phyloP scores from a whole-genome alignment of 2,329 filamentous ascomycete genomes.

The Blumeria graminis region DNA sequence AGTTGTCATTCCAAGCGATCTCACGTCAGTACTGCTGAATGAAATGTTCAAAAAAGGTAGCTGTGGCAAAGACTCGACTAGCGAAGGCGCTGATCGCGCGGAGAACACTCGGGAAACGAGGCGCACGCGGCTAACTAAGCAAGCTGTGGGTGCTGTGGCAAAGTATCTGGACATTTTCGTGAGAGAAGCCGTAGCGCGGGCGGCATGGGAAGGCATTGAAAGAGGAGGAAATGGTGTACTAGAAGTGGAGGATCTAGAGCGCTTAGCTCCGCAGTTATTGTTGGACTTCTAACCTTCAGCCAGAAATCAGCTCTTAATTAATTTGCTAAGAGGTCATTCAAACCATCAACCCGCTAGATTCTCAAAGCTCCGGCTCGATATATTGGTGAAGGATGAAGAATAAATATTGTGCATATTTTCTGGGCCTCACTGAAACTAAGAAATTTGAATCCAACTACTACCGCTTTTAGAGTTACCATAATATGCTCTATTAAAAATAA shows the following conservation, averaged over 20 bases:
- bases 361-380: no score
- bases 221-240: conserved; percentile 29
- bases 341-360: no score
- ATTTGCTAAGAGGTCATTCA: no score
- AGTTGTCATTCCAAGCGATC: conserved; percentile 38
- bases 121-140: conserved; percentile 43
- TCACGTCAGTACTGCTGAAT: conserved; percentile 55
- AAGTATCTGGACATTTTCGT: conserved; percentile 87
- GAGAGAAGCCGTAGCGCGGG: conserved; percentile 62
- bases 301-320: no score
- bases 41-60: conserved; percentile 49
- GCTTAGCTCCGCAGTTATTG: conserved; percentile 59
- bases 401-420: no score
- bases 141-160: conserved; percentile 51
- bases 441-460: no score
- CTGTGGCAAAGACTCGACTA: conserved; percentile 7
- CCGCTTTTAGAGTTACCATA: no score
- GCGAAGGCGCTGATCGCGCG: neutral
- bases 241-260: conserved; percentile 81
- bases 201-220: conserved; percentile 34
- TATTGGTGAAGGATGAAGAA: no score
- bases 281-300: conserved; percentile 43
- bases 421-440: no score
- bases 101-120: neutral
- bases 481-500: no score